phyloP scores from a whole-genome alignment of 306 rosid genomes.

The Vicia villosa region DNA sequence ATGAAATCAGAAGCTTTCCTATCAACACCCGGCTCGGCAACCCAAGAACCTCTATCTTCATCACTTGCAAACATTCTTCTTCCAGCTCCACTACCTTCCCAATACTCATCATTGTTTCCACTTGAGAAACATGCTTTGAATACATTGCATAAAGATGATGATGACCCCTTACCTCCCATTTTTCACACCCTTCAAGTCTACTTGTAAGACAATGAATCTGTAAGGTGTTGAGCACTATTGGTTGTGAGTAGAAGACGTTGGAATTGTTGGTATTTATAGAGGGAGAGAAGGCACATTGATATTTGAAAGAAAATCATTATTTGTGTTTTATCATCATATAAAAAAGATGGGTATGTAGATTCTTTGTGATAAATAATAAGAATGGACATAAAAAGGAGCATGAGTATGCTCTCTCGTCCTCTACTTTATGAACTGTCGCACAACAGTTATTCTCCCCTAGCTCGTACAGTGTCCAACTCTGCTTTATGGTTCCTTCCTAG shows the following conservation, averaged over 20 bases:
- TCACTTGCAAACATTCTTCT: conserved; percentile 67
- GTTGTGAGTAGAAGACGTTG: conserved; percentile 13
- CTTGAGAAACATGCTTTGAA: conserved; percentile 66
- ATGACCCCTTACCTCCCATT: conserved; percentile 56
- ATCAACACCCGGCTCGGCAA: conserved; percentile 84
- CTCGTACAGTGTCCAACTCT: conserved; percentile 25
- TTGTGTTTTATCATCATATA: background rate
- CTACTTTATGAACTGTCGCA: conserved; percentile 54
- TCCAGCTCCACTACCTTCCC: conserved; percentile 53
- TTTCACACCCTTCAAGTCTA: conserved; percentile 3
- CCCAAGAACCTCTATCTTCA: conserved; percentile 64
- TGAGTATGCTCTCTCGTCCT: conserved; percentile 44
- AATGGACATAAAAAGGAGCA: conserved; percentile 45
- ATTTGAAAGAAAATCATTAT: background rate
- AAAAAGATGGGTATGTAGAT: conserved; percentile 42
- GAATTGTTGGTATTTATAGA: conserved; percentile 46
- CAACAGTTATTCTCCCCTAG: conserved; percentile 21
- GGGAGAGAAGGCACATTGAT: background rate
- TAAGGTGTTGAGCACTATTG: background rate
- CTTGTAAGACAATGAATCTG: background rate
- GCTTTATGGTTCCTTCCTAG: conserved; percentile 24
- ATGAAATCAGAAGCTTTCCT: conserved; percentile 73
- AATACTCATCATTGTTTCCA: conserved; percentile 41
- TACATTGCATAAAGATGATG: conserved; percentile 51
- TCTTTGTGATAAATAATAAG: conserved; percentile 37